Evolutionary conservation across 768 basidiomycete species (phyloP).

Genomic region (Panaeolus cyanescens): DNA sequence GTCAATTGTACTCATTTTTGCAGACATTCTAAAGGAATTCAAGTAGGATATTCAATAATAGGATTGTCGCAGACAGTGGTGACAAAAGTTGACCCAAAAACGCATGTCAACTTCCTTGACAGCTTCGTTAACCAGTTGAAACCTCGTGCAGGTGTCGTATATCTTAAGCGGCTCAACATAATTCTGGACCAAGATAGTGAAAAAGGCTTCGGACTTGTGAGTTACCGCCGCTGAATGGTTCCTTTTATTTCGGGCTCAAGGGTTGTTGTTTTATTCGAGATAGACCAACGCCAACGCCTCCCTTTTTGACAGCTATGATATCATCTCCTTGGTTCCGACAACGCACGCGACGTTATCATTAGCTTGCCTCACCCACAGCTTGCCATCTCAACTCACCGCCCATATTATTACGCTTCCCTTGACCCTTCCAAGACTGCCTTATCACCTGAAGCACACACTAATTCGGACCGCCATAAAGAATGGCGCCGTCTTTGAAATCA

Average conservation of each 20-base stretch:
- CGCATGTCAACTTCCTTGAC: slow-evolving; percentile 66
- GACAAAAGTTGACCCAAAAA: slow-evolving; percentile 71
- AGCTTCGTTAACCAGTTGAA: slow-evolving; percentile 60
- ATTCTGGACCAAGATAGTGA: slow-evolving; percentile 83
- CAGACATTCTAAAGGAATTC: slow-evolving; percentile 13
- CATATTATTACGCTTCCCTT: slow-evolving; percentile 83
- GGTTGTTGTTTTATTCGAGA: not conserved
- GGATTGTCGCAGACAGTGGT: slow-evolving; percentile 75
- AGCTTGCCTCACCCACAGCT: slow-evolving; percentile 79
- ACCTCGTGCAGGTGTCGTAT: slow-evolving; percentile 58
- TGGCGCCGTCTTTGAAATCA: slow-evolving; percentile 82
- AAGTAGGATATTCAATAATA: slow-evolving; percentile 88
- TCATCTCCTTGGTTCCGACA: slow-evolving; percentile 76
- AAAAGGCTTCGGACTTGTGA: slow-evolving; percentile 81
- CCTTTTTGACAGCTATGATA: slow-evolving; percentile 68
- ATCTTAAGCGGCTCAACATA: slow-evolving; percentile 79
- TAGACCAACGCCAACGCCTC: slow-evolving; percentile 74
- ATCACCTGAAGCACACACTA: slow-evolving; percentile 81
- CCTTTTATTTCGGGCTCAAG: not conserved
- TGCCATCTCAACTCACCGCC: slow-evolving; percentile 74
- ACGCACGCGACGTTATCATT: slow-evolving; percentile 72
- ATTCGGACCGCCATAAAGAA: slow-evolving; percentile 80
- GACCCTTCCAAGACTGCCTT: slow-evolving; percentile 75
- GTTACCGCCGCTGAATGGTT: slow-evolving; percentile 16
- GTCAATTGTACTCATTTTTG: slow-evolving; percentile 25